Evolutionary conservation across 1,284 basidiomycete genomes (phyloP), one percentile per base, ranked within the genome.

Genomic region (Coriolopsis trogii): DNA sequence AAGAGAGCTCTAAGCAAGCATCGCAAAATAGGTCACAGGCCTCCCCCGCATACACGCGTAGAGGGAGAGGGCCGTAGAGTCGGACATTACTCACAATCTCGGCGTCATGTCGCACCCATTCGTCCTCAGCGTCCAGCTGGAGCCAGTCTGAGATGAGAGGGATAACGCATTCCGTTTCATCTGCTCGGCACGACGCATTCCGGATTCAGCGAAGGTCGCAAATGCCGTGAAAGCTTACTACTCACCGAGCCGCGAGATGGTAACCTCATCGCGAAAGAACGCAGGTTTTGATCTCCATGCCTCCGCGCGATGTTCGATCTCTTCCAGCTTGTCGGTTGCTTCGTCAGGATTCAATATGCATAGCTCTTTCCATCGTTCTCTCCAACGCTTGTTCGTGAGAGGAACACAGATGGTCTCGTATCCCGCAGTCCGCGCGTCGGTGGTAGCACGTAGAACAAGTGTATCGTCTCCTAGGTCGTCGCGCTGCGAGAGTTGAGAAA

Each of bases 61-160:
- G 16, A 31, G 34, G 25, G 7, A 41, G 39, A 20, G 34, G 23
- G 10, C 18, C 33, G 41, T 31, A 29, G 37, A 33, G 18, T n/a
- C 25, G 44, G 31, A 28, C 18, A 28, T 51, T 37, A 77, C 87
- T 70, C 69, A 94, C 93, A 51, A 97, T 88, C 73, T 98, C 97
- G 45, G 94, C 90, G 67, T 99, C 97, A 63, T 96, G 91, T 39
- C 97, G 85, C 52, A 99, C 89, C 75, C 95, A 95, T 66, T 95
- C 93, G 70, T 98, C 95, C 1, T 82, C 75, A 10, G 93, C 88
- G 72, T 99, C 97, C 34, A 99, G 79, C 69, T 98, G 93, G 10
- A 99, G 78, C 97, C 97, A 99, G 53, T 93, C 91, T 13, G 94
- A 93, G 8, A 90, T 80, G 63, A 97, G 79, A 3, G 80, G 89